Percentiles rank a stretch among this genome's conserved stretches.
Evolutionary conservation across 805 yeast genomes (phyloP).

Genomic region (Hanseniaspora guilliermondii): DNA sequence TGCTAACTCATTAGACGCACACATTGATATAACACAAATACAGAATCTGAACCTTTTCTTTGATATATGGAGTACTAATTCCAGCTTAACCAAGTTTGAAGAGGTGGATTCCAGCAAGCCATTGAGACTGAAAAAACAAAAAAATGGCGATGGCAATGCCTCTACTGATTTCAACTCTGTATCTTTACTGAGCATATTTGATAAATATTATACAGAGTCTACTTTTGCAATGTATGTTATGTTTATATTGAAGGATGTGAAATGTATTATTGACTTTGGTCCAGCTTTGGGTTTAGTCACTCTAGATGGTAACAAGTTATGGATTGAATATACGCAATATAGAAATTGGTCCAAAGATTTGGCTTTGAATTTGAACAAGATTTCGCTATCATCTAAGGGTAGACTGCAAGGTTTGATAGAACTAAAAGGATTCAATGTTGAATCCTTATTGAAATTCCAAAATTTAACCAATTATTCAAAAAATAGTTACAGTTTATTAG

Average conservation of each 20-base stretch:
- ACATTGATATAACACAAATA: conserved; percentile 66
- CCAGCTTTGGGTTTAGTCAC: conserved; percentile 62
- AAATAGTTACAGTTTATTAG: background rate
- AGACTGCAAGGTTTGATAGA: conserved; percentile 63
- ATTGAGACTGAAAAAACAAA: background rate
- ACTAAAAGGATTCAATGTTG: conserved; percentile 38
- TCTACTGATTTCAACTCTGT: background rate
- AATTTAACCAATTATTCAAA: conserved; percentile 28
- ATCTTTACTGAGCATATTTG: conserved; percentile 25
- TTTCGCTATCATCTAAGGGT: conserved; percentile 52
- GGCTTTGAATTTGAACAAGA: conserved; percentile 43
- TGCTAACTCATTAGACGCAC: conserved; percentile 26
- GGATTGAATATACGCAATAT: conserved; percentile 59
- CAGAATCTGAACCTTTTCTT: conserved; percentile 75
- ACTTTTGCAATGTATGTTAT: conserved; percentile 63
- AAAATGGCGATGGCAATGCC: background rate
- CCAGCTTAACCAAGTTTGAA: conserved; percentile 19
- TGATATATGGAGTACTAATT: conserved; percentile 66
- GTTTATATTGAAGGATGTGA: conserved; percentile 40
- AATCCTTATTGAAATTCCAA: conserved; percentile 63
- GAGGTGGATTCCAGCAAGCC: background rate
- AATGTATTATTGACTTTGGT: conserved; percentile 62
- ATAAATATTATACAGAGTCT: conserved; percentile 35
- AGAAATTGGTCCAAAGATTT: conserved; percentile 61
- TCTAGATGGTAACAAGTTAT: conserved; percentile 43